Base-by-base conservation (phyloP, 805 yeast genomes). In the Candida khao-thaluensis region DNA sequence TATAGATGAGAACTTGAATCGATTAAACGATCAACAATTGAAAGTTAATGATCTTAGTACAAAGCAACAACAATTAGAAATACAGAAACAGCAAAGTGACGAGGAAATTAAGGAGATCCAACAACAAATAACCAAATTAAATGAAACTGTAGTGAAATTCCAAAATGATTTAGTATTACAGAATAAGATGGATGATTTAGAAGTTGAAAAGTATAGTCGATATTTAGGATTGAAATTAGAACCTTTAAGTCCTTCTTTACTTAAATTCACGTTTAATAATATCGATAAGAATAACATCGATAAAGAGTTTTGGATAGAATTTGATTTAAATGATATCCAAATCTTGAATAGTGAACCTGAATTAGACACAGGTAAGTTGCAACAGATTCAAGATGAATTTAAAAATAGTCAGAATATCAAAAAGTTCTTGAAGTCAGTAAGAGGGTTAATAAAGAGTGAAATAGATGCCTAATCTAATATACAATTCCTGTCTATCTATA, bases 221-320 rank as follows among this genome's bases (percentile, higher is more conserved):
- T 59, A 77, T 35, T 59, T 80, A 30, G 87, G 88, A 1, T 52
- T 82, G 40, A 61, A 62, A 24, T 70, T 82, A 14, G 77, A 74
- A 39, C 79, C 79, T 3, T 56, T 76, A 1, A 57, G 61, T 14
- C 71, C 68, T 6, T 77, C 73, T 38, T 47, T 69, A 23, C 52
- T 82, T 30, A 60, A 57, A 41, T 76, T 82, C 49, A 58, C 63
- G 2, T 81, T 81, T 50, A 55, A 54, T 1, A 73, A 74, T 34
- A 60, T 80, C 12, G 77, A 74, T 44, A 62, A 72, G 12, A 55
- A 61, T 23, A 60, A 76, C 35, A 53, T 64, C 30, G 64, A 64
- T 26, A 57, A 59, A 25, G 70, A 69, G 47, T 76, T 69, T 43
- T 53, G 63, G 47, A 48, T 77, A 7, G 68, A 70, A 11, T 42